Evolutionary conservation across 495 filamentous ascomycete genomes (phyloP).

Genomic region (Lasiosphaeris hirsuta): DNA sequence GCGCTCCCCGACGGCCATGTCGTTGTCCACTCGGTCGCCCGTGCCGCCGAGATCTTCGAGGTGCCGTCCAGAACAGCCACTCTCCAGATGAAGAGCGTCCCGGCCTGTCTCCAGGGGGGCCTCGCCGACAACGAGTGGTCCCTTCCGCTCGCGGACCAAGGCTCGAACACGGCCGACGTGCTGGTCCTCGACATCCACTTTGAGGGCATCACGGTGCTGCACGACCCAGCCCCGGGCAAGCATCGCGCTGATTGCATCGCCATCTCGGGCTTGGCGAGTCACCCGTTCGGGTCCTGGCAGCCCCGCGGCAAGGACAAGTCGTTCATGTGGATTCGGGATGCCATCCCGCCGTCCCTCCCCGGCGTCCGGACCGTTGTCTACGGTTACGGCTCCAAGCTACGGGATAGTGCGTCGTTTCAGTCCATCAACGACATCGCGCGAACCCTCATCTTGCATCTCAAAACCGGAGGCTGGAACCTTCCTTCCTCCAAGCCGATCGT

Average conservation of each 20-base stretch:
- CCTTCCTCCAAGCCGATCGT: slow-evolving; percentile 17
- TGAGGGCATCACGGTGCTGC: no score
- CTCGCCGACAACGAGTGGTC: background rate
- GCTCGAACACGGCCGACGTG: background rate
- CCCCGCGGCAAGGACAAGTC: slow-evolving; percentile 9
- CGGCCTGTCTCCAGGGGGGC: background rate
- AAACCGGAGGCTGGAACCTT: slow-evolving; percentile 6
- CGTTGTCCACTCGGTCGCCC: no score
- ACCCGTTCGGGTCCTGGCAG: no score
- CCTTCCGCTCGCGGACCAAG: background rate
- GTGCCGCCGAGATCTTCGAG: background rate
- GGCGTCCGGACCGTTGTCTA: slow-evolving; percentile 25
- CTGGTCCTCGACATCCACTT: background rate
- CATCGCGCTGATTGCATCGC: no score
- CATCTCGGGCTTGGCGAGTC: slow-evolving; percentile 15
- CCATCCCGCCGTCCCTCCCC: slow-evolving; percentile 24
- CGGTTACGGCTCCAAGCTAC: slow-evolving; percentile 25
- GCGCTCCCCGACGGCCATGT: no score
- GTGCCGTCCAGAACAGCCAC: background rate
- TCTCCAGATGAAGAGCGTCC: background rate
- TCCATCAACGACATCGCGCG: slow-evolving; percentile 13
- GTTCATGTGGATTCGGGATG: slow-evolving; percentile 33
- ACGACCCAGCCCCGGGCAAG: no score
- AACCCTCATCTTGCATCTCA: slow-evolving; percentile 4
- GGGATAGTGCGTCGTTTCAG: slow-evolving; percentile 17